Evolutionary conservation across 2,329 filamentous ascomycete species (phyloP), one percentile per base, ranked within the genome.

Genomic region (Xylariaceae sp.): DNA sequence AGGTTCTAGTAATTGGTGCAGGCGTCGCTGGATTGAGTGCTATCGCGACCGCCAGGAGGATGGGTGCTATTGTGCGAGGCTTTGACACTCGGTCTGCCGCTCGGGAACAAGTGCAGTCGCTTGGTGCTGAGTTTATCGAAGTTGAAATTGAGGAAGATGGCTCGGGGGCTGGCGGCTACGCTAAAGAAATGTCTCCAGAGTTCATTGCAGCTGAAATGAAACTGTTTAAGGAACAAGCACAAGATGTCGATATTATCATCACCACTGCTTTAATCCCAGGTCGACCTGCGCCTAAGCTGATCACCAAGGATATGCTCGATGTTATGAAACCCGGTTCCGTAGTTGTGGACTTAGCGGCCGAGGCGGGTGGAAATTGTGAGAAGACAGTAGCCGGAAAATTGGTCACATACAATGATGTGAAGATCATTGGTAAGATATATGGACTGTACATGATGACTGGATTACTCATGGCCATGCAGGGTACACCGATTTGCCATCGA

Each of bases 161-260:
- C 2, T 85, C 88, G 10, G 91, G 91, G 2, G 85, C 88, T 7
- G 91, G 92, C 23, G 92, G 92, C 13, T 96, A 96, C 66, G 91
- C 90, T 47, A 96, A 96, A 67, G 90, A 92, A 67, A 96, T 96
- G 91, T 94, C 90, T 49, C 92, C 93, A 66, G 91, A 93, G 62
- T 96, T 96, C 66, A 91, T 94, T 69, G 90, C 91, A 56, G 91
- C 91, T 5, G 91, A 96, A 71, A 95, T 95, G 91, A 92, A 90
- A 70, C 80, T 96, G 0, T 96, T 96, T 73, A 85, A 89, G 69
- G 88, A 94, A 62, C 92, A 96, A 70, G 89, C 88, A 57, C 82
- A 84, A 54, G 92, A 96, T 32, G 91, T 96, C 45, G 91, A 96
- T 71, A 96, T 96, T 59, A 89, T 96, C 57, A 89, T 96, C 68